Conservation (phyloP, 148 eudicot species). For the Selenicereus undatus region DNA sequence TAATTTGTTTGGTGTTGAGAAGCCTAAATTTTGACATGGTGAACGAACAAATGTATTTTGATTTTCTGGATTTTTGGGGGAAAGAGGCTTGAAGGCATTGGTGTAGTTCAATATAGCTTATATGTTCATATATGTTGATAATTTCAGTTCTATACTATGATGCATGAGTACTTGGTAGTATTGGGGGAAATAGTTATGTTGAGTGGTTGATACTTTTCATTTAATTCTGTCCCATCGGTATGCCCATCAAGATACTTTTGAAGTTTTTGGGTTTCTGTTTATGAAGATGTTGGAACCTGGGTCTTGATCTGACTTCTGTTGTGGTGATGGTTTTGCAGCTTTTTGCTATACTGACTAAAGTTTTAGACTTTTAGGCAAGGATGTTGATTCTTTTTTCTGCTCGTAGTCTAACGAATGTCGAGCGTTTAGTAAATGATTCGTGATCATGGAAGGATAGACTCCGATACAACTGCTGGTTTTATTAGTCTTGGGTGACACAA, state of each 20-base stretch:
- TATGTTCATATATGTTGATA: not conserved
- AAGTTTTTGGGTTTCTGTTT: not conserved
- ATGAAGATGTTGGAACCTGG: not conserved
- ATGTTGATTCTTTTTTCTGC: not conserved
- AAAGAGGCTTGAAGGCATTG: not conserved
- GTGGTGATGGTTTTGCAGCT: not conserved
- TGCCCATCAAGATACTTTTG: not conserved
- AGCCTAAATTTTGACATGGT: not conserved
- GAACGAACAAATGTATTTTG: not conserved
- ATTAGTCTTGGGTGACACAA: not conserved
- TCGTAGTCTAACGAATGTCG: not conserved
- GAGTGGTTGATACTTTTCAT: not conserved
- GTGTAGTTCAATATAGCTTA: not conserved
- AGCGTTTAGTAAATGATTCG: not conserved
- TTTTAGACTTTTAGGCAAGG: not conserved
- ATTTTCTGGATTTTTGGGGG: not conserved
- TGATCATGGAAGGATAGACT: not conserved
- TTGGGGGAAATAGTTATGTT: not conserved
- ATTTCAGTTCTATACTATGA: not conserved
- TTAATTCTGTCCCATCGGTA: not conserved
- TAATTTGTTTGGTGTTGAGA: not conserved
- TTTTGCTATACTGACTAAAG: not conserved
- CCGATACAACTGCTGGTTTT: not conserved
- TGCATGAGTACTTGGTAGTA: not conserved
- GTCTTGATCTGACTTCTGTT: not conserved